These are phyloP conservation scores for Cryphonectria radicalis DNA, from an alignment of 2,329 filamentous ascomycete genomes.

Conservation along the genomic window DNA sequence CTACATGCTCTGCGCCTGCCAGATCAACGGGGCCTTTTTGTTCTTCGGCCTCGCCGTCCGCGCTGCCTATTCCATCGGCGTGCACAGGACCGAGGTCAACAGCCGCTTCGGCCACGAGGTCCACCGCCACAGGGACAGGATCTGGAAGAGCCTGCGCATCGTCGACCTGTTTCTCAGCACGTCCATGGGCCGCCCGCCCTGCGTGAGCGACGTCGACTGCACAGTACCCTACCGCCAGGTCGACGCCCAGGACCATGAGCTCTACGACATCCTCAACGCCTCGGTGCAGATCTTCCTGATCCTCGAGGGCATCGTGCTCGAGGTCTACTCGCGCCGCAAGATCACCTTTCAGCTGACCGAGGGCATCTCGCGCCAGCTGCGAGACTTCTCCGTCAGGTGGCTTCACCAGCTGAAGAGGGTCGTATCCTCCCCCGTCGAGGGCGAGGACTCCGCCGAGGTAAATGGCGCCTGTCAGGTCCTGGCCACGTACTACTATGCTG, in stretches of 20 bases:
- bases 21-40: constrained; percentile 59
- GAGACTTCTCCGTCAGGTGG: constrained; percentile 57
- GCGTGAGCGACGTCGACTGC: constrained; percentile 58
- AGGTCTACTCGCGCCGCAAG: constrained; percentile 58
- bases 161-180: constrained; percentile 58
- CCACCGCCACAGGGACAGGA: constrained; percentile 50
- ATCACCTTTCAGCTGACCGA: constrained; percentile 58
- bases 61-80: constrained; percentile 56
- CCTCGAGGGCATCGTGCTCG: constrained; percentile 53
- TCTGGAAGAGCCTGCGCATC: constrained; percentile 59
- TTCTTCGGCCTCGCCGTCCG: constrained; percentile 59
- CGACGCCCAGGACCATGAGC: constrained; percentile 44
- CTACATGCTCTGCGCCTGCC: constrained; percentile 59
- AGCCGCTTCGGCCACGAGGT: constrained; percentile 51
- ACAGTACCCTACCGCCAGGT: constrained; percentile 52
- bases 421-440: constrained; percentile 35
- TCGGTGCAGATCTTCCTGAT: constrained; percentile 58
- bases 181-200: constrained; percentile 59
- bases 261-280: constrained; percentile 53
- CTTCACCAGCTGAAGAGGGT: constrained; percentile 48
- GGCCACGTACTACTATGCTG: constrained; percentile 59
- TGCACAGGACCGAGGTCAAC: constrained; percentile 60
- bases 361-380: constrained; percentile 55
- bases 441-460: constrained; percentile 37
- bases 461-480: constrained; percentile 57